A percentile compares a stretch with the other conserved stretches of the same genome.
These are phyloP conservation scores for Ceratobasidium sp. DNA, from an alignment of 1,284 basidiomycete genomes.

Conservation along the genomic window DNA sequence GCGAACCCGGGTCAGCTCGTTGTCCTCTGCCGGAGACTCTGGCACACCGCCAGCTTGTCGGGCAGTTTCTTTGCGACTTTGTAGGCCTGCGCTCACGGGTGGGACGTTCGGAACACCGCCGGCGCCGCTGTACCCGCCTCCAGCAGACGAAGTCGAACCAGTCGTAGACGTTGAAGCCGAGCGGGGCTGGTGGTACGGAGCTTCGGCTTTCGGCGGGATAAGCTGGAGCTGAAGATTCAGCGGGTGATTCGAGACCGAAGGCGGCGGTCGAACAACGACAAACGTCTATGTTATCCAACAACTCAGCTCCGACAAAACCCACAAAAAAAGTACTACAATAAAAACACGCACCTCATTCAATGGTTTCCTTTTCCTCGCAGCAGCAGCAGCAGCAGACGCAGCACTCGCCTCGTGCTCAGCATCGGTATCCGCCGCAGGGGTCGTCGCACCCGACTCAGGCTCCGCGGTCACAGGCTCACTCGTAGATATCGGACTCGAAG, in stretches of 20 bases:
- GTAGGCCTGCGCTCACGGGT: conserved; percentile 19
- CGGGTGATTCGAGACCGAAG: conserved; percentile 86
- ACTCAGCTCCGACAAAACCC: background rate
- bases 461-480: background rate
- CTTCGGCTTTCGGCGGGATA: conserved; percentile 65
- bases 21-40: conserved; percentile 17
- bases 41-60: background rate
- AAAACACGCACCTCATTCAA: conserved; percentile 37
- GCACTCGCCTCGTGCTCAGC: conserved; percentile 5
- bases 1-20: conserved; percentile 20
- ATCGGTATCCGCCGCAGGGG: conserved; percentile 17
- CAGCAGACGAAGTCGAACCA: conserved; percentile 28
- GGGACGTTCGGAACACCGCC: conserved; percentile 40
- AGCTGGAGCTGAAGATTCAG: conserved; percentile 95
- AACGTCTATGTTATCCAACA: conserved; percentile 72
- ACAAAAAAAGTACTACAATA: too few relatives aligned
- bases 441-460: background rate
- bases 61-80: conserved; percentile 8
- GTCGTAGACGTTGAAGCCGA: conserved; percentile 45
- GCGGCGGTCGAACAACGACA: conserved; percentile 87
- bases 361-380: conserved; percentile 26
- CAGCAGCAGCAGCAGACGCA: background rate
- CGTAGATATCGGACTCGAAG: background rate
- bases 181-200: conserved; percentile 50
- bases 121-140: conserved; percentile 6